A percentile compares a stretch with the other conserved stretches of the same genome.
These are phyloP conservation scores for Lasiosphaeria hispida DNA, from an alignment of 495 filamentous ascomycete genomes.

Conservation along the genomic window DNA sequence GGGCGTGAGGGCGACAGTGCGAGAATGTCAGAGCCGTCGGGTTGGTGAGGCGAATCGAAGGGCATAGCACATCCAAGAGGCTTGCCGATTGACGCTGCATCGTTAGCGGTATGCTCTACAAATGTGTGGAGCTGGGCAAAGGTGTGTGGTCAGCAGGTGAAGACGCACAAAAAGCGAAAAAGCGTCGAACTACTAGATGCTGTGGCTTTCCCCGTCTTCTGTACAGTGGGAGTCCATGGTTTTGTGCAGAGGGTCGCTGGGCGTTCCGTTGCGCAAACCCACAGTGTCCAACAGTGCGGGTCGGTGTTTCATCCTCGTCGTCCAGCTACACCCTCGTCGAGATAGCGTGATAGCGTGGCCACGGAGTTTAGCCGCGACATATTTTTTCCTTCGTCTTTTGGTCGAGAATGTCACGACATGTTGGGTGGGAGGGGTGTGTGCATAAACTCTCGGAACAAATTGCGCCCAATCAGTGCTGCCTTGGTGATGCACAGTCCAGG, in stretches of 20 bases:
- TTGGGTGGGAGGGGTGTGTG: not conserved
- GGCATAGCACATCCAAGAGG: not conserved
- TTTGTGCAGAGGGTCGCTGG: too few species aligned
- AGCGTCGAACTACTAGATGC: too few species aligned
- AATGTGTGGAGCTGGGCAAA: too few species aligned
- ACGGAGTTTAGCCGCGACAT: conserved; percentile 17
- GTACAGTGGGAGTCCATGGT: too few species aligned
- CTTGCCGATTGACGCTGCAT: not conserved
- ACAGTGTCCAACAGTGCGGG: too few species aligned
- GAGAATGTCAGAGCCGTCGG: not conserved
- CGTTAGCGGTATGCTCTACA: not conserved
- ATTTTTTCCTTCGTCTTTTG: conserved; percentile 6
- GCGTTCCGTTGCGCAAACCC: too few species aligned
- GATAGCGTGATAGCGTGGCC: too few species aligned
- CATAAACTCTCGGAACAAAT: not conserved
- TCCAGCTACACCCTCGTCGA: too few species aligned
- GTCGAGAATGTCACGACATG: not conserved
- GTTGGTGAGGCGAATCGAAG: not conserved
- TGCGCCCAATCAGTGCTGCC: conserved; percentile 3
- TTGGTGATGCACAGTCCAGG: conserved; percentile 8
- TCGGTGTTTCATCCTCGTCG: not conserved
- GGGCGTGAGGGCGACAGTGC: too few species aligned
- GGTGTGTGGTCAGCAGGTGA: too few species aligned
- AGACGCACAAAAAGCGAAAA: too few species aligned
- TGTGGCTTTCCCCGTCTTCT: too few species aligned